Evolutionary conservation across 23 red algal genomes (phyloP), one percentile per base, ranked within the genome.

Genomic region (Agarophyton chilense): DNA sequence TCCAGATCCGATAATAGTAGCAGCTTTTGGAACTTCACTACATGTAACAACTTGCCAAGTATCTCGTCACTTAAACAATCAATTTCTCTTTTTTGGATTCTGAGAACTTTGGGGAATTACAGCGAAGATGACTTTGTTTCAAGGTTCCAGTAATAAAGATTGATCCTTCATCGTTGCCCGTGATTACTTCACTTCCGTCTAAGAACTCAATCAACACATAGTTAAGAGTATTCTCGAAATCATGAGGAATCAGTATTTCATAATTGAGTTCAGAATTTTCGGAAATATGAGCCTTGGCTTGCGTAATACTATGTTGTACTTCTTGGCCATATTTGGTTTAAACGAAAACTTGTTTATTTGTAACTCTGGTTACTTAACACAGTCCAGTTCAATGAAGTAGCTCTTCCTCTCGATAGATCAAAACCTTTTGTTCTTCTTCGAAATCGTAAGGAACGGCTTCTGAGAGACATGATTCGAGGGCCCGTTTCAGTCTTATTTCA

Each of bases 31-130:
- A n/a, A n/a, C n/a, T n/a, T n/a, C n/a, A n/a, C n/a, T n/a, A n/a
- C n/a, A n/a, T n/a, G n/a, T n/a, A n/a, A n/a, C n/a, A n/a, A n/a
- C 14, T 66, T 66, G 29, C 26, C 61, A 66, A 66, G 61, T 66
- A 3, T 26, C 34, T 66, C 61, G 51, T 54, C 13, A 5, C 17
- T 17, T 54, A 54, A 18, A 21, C 51, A 14, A 2, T 54, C 34
- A 34, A 10, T 66, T 66, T 38, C 61, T 66, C 33, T 26, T 66
- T 66, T 26, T 66, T 66, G 61, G 61, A 21, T 10, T 66, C 2
- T 33, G 24, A 66, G 34, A 66, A 66, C 24, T 3, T 24, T 10
- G 26, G 8, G 24, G 61, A 66, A 26, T 66, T 12, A 4, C 16
- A 32, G 16, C 61, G 61, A 24, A 26, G 61, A 17, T 66, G 22